These are phyloP conservation scores for Pulveroboletus sp. DNA, from an alignment of 768 basidiomycete species.

Conservation along the genomic window DNA sequence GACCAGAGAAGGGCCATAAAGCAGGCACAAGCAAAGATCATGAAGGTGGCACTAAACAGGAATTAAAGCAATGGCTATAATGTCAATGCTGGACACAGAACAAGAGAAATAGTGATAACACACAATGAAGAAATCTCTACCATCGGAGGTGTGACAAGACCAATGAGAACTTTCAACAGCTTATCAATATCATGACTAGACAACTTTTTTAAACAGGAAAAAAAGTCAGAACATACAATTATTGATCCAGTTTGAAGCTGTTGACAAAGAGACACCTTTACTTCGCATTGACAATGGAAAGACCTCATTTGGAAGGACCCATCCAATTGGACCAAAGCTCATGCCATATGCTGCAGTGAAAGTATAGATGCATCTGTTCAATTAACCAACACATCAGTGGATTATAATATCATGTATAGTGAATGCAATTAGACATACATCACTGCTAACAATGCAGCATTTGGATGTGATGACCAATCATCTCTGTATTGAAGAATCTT, in stretches of 20 bases:
- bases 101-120: constrained; percentile 9
- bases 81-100: not conserved
- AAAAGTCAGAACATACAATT: constrained; percentile 48
- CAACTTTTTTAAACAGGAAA: not conserved
- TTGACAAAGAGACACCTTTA: constrained; percentile 78
- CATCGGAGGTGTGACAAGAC: constrained; percentile 64
- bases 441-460: constrained; percentile 68
- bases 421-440: constrained; percentile 37
- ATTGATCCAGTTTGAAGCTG: constrained; percentile 83
- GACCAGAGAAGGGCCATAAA: constrained; percentile 68
- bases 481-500: constrained; percentile 47
- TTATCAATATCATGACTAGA: constrained; percentile 2
- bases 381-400: not conserved
- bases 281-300: constrained; percentile 76
- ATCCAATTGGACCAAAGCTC: constrained; percentile 75
- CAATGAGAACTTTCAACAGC: constrained; percentile 56
- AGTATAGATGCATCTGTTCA: constrained; percentile 54
- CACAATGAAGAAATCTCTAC: constrained; percentile 59
- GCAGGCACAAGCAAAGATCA: constrained; percentile 61
- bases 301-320: constrained; percentile 82
- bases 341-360: constrained; percentile 77
- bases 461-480: constrained; percentile 54
- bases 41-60: constrained; percentile 55
- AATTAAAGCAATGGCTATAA: not conserved
- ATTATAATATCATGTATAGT: not conserved